Conservation (phyloP, 2,329 filamentous ascomycete species). For the Alternaria viburni region DNA sequence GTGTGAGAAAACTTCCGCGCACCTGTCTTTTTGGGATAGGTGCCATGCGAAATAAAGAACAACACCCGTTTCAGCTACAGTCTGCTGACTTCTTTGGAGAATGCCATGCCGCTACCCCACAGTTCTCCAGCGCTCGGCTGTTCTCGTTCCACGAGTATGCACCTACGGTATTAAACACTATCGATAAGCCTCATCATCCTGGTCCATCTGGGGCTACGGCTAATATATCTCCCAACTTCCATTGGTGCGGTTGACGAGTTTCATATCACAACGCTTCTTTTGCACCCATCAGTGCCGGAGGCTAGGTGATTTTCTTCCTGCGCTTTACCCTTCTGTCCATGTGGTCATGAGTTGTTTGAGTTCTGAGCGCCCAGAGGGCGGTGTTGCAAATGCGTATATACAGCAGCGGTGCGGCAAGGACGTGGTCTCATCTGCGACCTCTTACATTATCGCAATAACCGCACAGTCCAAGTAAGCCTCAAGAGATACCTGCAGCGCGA, state of each 20-base stretch:
- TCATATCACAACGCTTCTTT: slow-evolving; percentile 29
- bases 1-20: background rate
- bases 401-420: slow-evolving; percentile 1
- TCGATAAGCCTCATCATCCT: slow-evolving; percentile 27
- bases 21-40: background rate
- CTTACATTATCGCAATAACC: background rate
- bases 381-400: slow-evolving; percentile 15
- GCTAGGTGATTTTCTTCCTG: slow-evolving; percentile 18
- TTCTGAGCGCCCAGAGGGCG: background rate
- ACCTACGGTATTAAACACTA: slow-evolving; percentile 32
- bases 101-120: slow-evolving; percentile 20
- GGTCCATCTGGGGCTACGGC: slow-evolving; percentile 23
- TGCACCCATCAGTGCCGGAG: slow-evolving; percentile 19
- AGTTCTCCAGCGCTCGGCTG: slow-evolving; percentile 22
- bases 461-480: background rate
- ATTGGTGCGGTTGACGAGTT: slow-evolving; percentile 22
- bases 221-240: slow-evolving; percentile 15
- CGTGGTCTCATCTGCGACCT: slow-evolving; percentile 1
- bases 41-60: background rate
- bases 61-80: slow-evolving; percentile 1
- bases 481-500: background rate
- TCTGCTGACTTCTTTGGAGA: slow-evolving; percentile 10
- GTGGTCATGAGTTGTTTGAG: slow-evolving; percentile 5
- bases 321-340: slow-evolving; percentile 9
- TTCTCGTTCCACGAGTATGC: slow-evolving; percentile 22